phyloP scores from a whole-genome alignment of 352 stramenopile genomes.

The Albugo laibachii region DNA sequence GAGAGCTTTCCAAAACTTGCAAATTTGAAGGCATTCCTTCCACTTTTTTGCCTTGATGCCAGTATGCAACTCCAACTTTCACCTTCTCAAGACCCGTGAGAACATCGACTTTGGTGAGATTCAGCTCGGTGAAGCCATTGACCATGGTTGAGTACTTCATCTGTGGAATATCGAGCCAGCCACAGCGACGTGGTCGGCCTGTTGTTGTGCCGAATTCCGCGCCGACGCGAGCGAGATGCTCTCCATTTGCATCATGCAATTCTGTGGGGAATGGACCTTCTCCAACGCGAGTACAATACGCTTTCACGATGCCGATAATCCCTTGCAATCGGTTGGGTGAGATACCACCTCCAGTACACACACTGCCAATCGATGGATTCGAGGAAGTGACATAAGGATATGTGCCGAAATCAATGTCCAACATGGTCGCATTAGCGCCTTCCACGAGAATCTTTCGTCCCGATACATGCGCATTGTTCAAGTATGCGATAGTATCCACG shows the following conservation, averaged over 20 bases:
- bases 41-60: constrained; percentile 87
- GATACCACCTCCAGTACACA: constrained; percentile 93
- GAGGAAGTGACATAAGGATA: constrained; percentile 99
- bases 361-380: constrained; percentile 93
- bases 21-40: constrained; percentile 90
- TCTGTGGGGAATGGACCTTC: constrained; percentile 98
- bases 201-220: constrained; percentile 97
- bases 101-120: constrained; percentile 99
- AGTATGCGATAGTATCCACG: constrained; percentile 91
- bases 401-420: constrained; percentile 99
- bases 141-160: constrained; percentile 88
- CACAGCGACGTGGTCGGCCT: constrained; percentile 90
- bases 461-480: constrained; percentile 89
- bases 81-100: constrained; percentile 91
- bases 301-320: constrained; percentile 98
- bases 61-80: constrained; percentile 92
- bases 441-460: constrained; percentile 97
- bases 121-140: constrained; percentile 93
- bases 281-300: constrained; percentile 97
- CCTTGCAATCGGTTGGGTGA: constrained; percentile 81
- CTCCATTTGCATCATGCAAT: constrained; percentile 79
- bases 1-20: constrained; percentile 79
- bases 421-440: constrained; percentile 98
- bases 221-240: constrained; percentile 84
- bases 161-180: constrained; percentile 96